These are phyloP conservation scores for Protomyces pachydermus DNA, from an alignment of 1,139 yeast species.

Conservation along the genomic window DNA sequence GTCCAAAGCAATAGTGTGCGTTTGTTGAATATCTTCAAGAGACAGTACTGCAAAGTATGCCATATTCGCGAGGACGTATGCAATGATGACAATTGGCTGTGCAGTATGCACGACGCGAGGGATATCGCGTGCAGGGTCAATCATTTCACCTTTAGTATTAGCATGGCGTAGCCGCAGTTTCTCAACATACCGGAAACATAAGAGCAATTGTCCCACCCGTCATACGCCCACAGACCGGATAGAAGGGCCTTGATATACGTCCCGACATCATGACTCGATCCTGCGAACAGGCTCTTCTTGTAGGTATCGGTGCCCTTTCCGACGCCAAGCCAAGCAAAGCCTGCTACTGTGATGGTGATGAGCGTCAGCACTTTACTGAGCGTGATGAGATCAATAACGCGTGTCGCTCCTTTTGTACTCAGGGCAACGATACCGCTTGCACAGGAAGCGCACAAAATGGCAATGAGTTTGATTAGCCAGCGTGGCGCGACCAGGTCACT, in stretches of 20 bases:
- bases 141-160: conserved; percentile 1
- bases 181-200: conserved; percentile 1
- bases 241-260: conserved; percentile 43
- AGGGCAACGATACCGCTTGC: conserved; percentile 7
- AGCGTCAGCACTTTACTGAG: conserved; percentile 40
- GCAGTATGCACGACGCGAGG: conserved; percentile 44
- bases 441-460: conserved; percentile 34
- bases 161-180: not conserved
- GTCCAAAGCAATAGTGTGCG: conserved; percentile 42
- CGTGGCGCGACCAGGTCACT: conserved; percentile 5
- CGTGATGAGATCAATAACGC: conserved; percentile 40
- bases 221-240: conserved; percentile 47
- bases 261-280: conserved; percentile 37
- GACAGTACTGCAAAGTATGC: conserved; percentile 43
- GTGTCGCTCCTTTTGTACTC: conserved; percentile 40
- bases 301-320: conserved; percentile 36
- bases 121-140: conserved; percentile 40
- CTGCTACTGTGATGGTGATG: conserved; percentile 38
- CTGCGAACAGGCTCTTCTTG: conserved; percentile 36
- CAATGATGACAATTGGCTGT: conserved; percentile 43
- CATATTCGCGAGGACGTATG: conserved; percentile 42
- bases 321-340: conserved; percentile 36
- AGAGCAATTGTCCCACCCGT: conserved; percentile 44
- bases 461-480: conserved; percentile 32
- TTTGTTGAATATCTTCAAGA: conserved; percentile 37